Evolutionary conservation across 768 basidiomycete genomes (phyloP).

Genomic region (Suillus alpinus): DNA sequence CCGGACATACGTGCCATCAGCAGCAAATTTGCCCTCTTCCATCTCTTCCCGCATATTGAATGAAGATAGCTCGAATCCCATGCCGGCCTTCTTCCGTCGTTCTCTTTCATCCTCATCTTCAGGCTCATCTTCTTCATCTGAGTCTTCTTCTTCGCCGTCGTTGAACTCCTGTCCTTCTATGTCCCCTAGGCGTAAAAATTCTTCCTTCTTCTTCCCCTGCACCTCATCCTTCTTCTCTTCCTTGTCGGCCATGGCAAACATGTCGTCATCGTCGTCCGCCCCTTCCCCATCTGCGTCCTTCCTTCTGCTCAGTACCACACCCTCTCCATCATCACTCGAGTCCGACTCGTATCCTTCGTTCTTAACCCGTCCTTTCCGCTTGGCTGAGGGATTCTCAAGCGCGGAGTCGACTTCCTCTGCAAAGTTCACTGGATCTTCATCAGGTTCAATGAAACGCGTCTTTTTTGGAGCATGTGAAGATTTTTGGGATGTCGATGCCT

Average conservation of each 20-base stretch:
- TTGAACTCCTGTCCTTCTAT: slow-evolving; percentile 96
- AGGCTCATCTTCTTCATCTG: slow-evolving; percentile 43
- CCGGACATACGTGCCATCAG: slow-evolving; percentile 86
- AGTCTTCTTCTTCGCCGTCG: slow-evolving; percentile 30
- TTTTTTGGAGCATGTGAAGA: slow-evolving; percentile 49
- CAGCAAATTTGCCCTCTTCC: slow-evolving; percentile 96
- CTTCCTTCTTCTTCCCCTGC: slow-evolving; percentile 56
- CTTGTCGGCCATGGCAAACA: slow-evolving; percentile 71
- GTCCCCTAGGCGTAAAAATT: slow-evolving; percentile 84
- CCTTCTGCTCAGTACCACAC: slow-evolving; percentile 83
- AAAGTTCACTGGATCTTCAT: slow-evolving; percentile 73
- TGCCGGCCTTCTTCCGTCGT: slow-evolving; percentile 73
- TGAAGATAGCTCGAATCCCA: slow-evolving; percentile 92
- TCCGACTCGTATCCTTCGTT: slow-evolving; percentile 92
- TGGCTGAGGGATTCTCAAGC: slow-evolving; percentile 62
- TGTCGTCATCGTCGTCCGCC: slow-evolving; percentile 66
- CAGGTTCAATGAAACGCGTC: slow-evolving; percentile 75
- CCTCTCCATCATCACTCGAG: slow-evolving; percentile 91
- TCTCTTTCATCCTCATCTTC: slow-evolving; percentile 78
- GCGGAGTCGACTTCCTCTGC: slow-evolving; percentile 74
- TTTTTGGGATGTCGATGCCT: slow-evolving; percentile 29
- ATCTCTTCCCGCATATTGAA: slow-evolving; percentile 99
- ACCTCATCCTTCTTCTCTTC: slow-evolving; percentile 47
- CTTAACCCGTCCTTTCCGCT: slow-evolving; percentile 72
- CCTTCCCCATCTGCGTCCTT: slow-evolving; percentile 49